Base-by-base conservation (phyloP, 176 grass and related monocot genomes). In the Aegilops sharonensis region DNA sequence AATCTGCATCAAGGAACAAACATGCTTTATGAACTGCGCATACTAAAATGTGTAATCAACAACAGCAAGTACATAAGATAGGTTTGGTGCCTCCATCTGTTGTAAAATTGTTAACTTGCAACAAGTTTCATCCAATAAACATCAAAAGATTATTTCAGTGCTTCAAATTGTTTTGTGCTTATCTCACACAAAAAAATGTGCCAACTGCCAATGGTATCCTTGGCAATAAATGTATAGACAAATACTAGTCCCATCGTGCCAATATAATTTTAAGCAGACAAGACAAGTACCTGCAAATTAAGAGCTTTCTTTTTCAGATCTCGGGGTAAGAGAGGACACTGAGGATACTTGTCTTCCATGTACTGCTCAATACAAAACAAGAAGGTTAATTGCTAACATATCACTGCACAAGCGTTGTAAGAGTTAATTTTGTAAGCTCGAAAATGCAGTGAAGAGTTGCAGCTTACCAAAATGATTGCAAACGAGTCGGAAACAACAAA, bases 321-420 rank as follows among this genome's bases (percentile, higher is more conserved):
- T 64, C 79, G 80, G 77, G 95, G 90, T 27, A 98, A 79, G n/a
- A 98, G 93, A 78, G 88, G 90, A 62, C 82, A 50, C 29, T 94
- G 85, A 68, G 93, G 95, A 77, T 95, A 98, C 77, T 95, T 98
- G 14, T 98, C 91, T 91, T 98, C 93, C 75, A 98, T 85, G 86
- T 98, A 98, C 93, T 98, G 80, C 11, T 70, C 52, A 87, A 75
- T 27, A 54, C 32, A 83, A 54, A 56, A 9, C 20, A 72, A 76
- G 25, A 18, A 21, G 9, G 78, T 88, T 4, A 88, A 47, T 61
- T 32, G n/a, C 29, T 47, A 67, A 70, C 8, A 72, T 36, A 87
- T 62, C 30, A 78, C 8, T 6, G 24, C 54, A 17, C 11, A 32
- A 78, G 52, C 64, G 12, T 64, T 52, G 13, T 71, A 60, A 6